These are phyloP conservation scores for Exophiala calicioides DNA, from an alignment of 2,329 filamentous ascomycete genomes.

Conservation along the genomic window DNA sequence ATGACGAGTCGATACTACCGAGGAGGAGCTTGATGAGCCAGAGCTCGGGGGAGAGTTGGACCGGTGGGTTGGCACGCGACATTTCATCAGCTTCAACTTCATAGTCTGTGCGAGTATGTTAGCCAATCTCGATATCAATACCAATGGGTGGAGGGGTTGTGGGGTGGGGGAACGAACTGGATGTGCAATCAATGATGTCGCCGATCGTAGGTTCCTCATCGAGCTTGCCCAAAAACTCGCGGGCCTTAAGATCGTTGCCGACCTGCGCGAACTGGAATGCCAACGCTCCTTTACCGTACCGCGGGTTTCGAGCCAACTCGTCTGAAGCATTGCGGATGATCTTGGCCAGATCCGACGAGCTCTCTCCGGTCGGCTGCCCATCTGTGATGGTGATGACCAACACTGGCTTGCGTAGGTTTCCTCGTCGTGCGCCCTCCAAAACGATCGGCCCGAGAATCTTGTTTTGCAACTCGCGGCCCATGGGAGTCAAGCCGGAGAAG, in stretches of 20 bases:
- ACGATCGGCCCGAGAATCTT: conserved; percentile 66
- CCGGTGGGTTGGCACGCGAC: conserved; percentile 61
- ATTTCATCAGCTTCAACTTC: conserved; percentile 69
- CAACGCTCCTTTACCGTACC: conserved; percentile 60
- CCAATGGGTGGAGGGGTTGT: no score
- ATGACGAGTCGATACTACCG: conserved; percentile 65
- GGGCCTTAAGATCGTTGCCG: conserved; percentile 65
- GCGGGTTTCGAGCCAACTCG: conserved; percentile 51
- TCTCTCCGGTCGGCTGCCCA: conserved; percentile 65
- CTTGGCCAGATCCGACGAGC: conserved; percentile 57
- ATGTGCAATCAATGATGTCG: conserved; percentile 66
- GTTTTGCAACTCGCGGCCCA: conserved; percentile 63
- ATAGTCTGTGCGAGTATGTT: conserved; percentile 55
- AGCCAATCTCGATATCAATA: no score
- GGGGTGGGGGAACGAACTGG: conserved; percentile 63
- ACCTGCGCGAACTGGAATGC: conserved; percentile 70
- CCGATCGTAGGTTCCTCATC: conserved; percentile 65
- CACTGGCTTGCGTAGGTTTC: conserved; percentile 62
- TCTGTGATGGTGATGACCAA: conserved; percentile 67
- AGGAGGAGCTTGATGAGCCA: conserved; percentile 69
- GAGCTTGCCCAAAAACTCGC: conserved; percentile 64
- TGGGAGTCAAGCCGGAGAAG: conserved; percentile 67
- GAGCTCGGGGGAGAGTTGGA: conserved; percentile 64
- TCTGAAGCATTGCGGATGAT: conserved; percentile 58
- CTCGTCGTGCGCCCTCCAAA: conserved; percentile 52